phyloP scores from a whole-genome alignment of 768 basidiomycete species.

The Rhizopogon vinicolor region DNA sequence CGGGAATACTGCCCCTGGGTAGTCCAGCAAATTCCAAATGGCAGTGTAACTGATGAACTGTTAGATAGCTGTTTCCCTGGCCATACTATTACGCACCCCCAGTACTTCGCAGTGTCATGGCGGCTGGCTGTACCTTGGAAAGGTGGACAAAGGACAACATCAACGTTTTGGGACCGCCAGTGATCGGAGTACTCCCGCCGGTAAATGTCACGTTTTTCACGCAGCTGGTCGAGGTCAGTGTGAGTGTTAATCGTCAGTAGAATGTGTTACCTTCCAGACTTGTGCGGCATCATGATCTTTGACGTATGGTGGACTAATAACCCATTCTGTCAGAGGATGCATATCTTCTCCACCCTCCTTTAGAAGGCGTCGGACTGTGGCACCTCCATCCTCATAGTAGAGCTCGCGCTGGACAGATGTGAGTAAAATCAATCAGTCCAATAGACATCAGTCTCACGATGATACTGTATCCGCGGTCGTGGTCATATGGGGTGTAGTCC shows the following conservation, averaged over 20 bases:
- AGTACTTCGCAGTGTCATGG: conserved; percentile 33
- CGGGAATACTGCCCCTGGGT: conserved; percentile 39
- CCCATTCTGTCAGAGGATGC: conserved; percentile 33
- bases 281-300: conserved; percentile 19
- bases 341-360: conserved; percentile 30
- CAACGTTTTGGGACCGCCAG: conserved; percentile 34
- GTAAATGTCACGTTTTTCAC: conserved; percentile 27
- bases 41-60: conserved; percentile 37
- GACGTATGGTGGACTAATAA: conserved; percentile 21
- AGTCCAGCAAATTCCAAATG: conserved; percentile 42
- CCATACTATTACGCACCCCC: conserved; percentile 15
- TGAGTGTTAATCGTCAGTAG: conserved; percentile 15
- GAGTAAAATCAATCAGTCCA: neutral
- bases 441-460: conserved; percentile 21
- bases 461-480: conserved; percentile 28
- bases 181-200: conserved; percentile 30
- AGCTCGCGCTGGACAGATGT: conserved; percentile 24
- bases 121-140: conserved; percentile 31
- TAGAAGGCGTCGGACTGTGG: conserved; percentile 15
- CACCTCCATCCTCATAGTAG: conserved; percentile 36
- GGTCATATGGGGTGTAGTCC: conserved; percentile 31
- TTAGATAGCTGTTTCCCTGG: conserved; percentile 28
- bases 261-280: conserved; percentile 25
- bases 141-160: conserved; percentile 36
- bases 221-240: conserved; percentile 17